These are phyloP conservation scores for Neurospora sp. DNA, from an alignment of 495 filamentous ascomycete genomes.

Conservation along the genomic window DNA sequence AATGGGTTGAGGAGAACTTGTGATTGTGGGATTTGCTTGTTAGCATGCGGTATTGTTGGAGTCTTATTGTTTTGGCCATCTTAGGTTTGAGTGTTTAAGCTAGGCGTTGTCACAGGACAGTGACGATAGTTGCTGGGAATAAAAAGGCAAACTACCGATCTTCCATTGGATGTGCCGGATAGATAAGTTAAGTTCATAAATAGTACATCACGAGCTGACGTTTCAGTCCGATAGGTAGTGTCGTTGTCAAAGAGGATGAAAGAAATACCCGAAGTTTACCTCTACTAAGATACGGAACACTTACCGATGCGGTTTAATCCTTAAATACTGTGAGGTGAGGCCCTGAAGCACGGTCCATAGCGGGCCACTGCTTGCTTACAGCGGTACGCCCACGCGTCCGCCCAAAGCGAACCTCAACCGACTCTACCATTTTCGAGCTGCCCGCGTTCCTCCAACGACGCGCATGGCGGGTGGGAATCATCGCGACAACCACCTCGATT, in stretches of 20 bases:
- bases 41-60: not conserved
- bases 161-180: not conserved
- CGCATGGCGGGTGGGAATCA: not conserved
- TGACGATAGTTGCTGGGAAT: not conserved
- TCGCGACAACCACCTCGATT: not conserved
- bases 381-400: not conserved
- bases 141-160: not conserved
- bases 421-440: not conserved
- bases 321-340: not conserved
- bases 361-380: not conserved
- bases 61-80: not conserved
- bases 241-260: not conserved
- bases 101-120: not conserved
- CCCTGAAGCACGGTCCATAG: not conserved
- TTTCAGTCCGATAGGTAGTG: not conserved
- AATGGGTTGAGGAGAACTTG: constrained; percentile 55
- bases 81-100: not conserved
- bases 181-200: not conserved
- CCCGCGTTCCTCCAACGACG: not conserved
- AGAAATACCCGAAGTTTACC: not conserved
- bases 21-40: constrained; percentile 8
- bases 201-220: not conserved
- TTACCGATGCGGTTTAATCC: no score
- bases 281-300: not conserved
- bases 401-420: not conserved